These are phyloP conservation scores for Ophiocordyceps polyrhachis-furcata DNA, from an alignment of 2,329 filamentous ascomycete species.

Conservation along the genomic window DNA sequence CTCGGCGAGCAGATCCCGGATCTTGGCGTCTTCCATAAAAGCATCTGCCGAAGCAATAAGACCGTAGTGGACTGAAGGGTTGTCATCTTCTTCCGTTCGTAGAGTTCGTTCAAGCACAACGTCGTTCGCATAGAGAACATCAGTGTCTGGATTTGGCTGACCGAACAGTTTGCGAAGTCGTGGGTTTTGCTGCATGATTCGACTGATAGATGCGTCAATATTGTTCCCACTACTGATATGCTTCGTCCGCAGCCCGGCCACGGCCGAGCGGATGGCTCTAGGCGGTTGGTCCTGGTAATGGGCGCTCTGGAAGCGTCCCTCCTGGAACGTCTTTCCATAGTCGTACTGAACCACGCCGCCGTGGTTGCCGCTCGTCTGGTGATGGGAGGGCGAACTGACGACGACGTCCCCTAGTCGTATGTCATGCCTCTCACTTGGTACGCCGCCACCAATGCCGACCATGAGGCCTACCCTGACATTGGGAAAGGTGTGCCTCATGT, in stretches of 20 bases:
- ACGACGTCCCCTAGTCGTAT: constrained; percentile 13
- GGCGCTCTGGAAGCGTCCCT: constrained; percentile 1
- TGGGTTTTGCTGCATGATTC: background rate
- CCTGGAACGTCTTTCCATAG: constrained; percentile 6
- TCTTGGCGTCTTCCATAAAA: background rate
- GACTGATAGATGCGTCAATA: background rate
- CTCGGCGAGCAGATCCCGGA: constrained; percentile 10
- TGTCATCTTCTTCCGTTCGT: background rate
- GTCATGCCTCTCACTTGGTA: constrained; percentile 13
- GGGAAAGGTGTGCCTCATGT: constrained; percentile 12
- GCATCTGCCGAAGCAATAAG: constrained; percentile 1
- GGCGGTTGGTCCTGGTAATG: constrained; percentile 5
- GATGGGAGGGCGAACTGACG: constrained; percentile 2
- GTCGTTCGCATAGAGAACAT: constrained; percentile 3
- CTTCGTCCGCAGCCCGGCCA: background rate
- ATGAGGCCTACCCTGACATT: constrained; percentile 8
- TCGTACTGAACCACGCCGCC: constrained; percentile 9
- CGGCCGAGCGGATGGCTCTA: constrained; percentile 1
- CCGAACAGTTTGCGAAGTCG: background rate
- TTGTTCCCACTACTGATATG: background rate
- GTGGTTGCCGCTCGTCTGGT: background rate
- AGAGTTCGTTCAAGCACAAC: background rate
- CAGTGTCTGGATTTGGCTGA: constrained; percentile 1
- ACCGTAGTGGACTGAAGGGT: constrained; percentile 7
- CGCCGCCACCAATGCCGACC: constrained; percentile 10